A percentile compares a stretch with the other conserved stretches of the same genome.
These are phyloP conservation scores for Aspergillus sp. DNA, from an alignment of 2,329 filamentous ascomycete species.

Conservation along the genomic window DNA sequence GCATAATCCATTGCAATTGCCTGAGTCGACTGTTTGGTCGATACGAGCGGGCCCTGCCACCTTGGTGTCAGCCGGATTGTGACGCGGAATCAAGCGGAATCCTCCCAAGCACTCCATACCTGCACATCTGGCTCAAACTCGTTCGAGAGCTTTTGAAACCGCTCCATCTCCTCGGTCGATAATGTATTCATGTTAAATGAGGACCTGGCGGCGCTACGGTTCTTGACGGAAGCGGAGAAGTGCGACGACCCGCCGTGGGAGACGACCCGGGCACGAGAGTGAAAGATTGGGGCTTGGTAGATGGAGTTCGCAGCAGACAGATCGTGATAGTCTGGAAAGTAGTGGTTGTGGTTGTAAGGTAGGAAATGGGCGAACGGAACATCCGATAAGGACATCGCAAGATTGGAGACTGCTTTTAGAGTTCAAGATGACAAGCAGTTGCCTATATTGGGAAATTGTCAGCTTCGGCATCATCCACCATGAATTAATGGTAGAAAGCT, in stretches of 20 bases:
- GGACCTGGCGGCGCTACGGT: constrained; percentile 2
- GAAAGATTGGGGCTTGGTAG: constrained; percentile 8
- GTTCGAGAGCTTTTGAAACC: constrained; percentile 57
- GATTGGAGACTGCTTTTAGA: constrained; percentile 3
- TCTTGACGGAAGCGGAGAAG: constrained; percentile 13
- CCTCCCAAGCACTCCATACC: constrained; percentile 35
- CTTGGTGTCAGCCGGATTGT: constrained; percentile 16
- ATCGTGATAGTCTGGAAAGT: constrained; percentile 25
- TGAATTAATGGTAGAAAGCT: background rate
- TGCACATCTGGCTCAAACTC: constrained; percentile 53
- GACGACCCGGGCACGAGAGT: constrained; percentile 16
- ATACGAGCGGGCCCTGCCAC: constrained; percentile 73
- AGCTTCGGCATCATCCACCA: background rate
- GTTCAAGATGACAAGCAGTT: constrained; percentile 6
- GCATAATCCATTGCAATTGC: constrained; percentile 80
- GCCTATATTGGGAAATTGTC: constrained; percentile 1
- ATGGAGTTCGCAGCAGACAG: background rate
- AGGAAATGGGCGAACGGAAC: constrained; percentile 18
- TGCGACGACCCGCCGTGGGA: constrained; percentile 18
- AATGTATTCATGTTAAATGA: constrained; percentile 31
- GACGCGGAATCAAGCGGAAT: background rate
- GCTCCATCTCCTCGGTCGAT: constrained; percentile 50
- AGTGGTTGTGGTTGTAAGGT: constrained; percentile 25
- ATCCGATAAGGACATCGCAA: constrained; percentile 33
- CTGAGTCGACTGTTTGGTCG: constrained; percentile 67